Evolutionary conservation across 2,329 filamentous ascomycete species (phyloP).

Genomic region (Ascochyta pisi): DNA sequence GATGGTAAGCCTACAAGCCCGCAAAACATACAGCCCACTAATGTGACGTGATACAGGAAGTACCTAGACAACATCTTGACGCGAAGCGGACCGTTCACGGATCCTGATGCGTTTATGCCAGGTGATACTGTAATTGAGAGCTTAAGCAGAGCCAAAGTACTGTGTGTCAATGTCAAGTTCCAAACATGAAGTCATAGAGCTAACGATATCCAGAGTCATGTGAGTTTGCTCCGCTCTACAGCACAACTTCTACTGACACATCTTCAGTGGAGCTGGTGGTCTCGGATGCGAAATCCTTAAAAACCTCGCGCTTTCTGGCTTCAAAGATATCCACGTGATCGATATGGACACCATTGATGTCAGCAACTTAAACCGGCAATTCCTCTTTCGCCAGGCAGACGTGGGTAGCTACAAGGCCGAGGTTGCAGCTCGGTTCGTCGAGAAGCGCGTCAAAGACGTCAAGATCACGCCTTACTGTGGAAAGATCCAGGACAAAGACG

Average conservation of each 20-base stretch:
- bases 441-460: conserved; percentile 86
- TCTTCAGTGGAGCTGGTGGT: conserved; percentile 85
- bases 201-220: conserved; percentile 47
- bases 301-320: conserved; percentile 91
- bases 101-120: conserved; percentile 61
- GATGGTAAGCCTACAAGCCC: conserved; percentile 49
- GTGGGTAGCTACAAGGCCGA: conserved; percentile 94
- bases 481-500: conserved; percentile 95
- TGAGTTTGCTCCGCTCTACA: conserved; percentile 30
- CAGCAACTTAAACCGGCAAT: conserved; percentile 96
- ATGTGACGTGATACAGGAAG: conserved; percentile 64
- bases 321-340: conserved; percentile 97
- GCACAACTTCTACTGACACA: conserved; percentile 42
- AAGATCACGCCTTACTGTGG: conserved; percentile 93
- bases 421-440: conserved; percentile 89
- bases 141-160: conserved; percentile 56
- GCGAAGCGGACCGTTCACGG: conserved; percentile 80
- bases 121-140: conserved; percentile 57
- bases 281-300: conserved; percentile 97
- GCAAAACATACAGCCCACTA: conserved; percentile 18
- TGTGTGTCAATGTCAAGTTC: conserved; percentile 61
- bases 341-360: conserved; percentile 99
- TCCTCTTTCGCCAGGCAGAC: conserved; percentile 89
- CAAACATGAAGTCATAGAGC: conserved; percentile 7
- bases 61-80: conserved; percentile 83